Conservation (phyloP, 768 basidiomycete species). For the Serendipita indica region DNA sequence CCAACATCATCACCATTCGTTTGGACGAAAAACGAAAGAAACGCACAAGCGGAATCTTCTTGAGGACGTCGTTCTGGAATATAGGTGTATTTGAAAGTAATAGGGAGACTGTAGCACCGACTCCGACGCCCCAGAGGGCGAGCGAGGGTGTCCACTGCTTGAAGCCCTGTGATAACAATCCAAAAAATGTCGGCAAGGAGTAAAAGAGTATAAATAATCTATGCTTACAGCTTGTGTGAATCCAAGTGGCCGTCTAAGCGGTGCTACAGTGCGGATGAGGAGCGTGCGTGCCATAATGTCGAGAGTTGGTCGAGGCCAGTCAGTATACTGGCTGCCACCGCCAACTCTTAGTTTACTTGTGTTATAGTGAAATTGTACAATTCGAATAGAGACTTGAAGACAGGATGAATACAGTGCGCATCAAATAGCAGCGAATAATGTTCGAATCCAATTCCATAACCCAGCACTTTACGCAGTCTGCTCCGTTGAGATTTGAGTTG, state of each 20-base stretch:
- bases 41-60: constrained; percentile 61
- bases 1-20: background rate
- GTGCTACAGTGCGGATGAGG: background rate
- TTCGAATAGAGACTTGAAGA: too few species aligned
- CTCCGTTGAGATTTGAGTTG: too few species aligned
- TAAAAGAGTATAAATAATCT: too few species aligned
- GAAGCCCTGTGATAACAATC: constrained; percentile 12
- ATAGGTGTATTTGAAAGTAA: constrained; percentile 74
- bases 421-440: too few species aligned
- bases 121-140: constrained; percentile 57
- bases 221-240: too few species aligned
- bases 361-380: too few species aligned
- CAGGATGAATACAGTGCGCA: too few species aligned
- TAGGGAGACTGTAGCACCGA: constrained; percentile 45
- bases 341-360: too few species aligned
- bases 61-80: constrained; percentile 56
- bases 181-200: too few species aligned
- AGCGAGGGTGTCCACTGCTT: constrained; percentile 44
- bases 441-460: too few species aligned
- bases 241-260: background rate
- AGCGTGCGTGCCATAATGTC: constrained; percentile 8
- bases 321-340: too few species aligned
- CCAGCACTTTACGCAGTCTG: too few species aligned
- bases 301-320: background rate
- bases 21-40: constrained; percentile 9